phyloP scores from a whole-genome alignment of 2,329 filamentous ascomycete genomes.

The Talaromyces amestolkiae region DNA sequence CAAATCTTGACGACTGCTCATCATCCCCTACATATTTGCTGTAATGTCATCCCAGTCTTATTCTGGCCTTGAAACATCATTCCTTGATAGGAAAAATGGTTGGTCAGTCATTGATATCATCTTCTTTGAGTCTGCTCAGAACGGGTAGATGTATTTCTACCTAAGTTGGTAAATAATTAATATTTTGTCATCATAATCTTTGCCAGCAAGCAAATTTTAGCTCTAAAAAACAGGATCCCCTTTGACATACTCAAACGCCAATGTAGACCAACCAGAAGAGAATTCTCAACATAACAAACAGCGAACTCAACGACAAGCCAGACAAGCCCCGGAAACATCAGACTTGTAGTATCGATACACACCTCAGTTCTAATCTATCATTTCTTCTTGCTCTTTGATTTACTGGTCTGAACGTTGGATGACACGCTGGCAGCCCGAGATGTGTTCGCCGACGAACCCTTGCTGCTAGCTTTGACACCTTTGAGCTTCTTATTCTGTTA shows the following conservation, averaged over 20 bases:
- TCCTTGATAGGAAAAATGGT: not conserved
- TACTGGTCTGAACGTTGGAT: conserved; percentile 59
- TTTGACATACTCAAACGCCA: conserved; percentile 13
- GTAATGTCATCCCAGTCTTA: not conserved
- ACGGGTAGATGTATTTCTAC: not conserved
- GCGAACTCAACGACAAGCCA: not conserved
- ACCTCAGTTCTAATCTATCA: conserved; percentile 28
- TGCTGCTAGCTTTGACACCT: conserved; percentile 74
- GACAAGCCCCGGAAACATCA: not conserved
- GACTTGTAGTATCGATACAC: not conserved
- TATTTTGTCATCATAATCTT: conserved; percentile 5
- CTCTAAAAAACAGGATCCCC: not conserved
- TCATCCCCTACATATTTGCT: not conserved
- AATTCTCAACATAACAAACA: not conserved
- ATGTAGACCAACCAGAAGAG: conserved; percentile 5
- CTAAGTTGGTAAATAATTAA: not conserved
- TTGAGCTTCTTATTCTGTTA: conserved; percentile 88
- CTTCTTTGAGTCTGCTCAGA: not conserved
- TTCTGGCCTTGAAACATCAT: not conserved
- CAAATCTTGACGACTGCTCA: not conserved
- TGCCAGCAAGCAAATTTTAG: not conserved
- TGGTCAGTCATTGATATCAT: not conserved
- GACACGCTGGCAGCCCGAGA: conserved; percentile 86
- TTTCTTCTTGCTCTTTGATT: conserved; percentile 52
- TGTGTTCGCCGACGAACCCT: conserved; percentile 70